Percentiles rank a stretch among this genome's conserved stretches.
Evolutionary conservation across 164 flowering plant species (phyloP).

Genomic region (Aristolochia californica): DNA sequence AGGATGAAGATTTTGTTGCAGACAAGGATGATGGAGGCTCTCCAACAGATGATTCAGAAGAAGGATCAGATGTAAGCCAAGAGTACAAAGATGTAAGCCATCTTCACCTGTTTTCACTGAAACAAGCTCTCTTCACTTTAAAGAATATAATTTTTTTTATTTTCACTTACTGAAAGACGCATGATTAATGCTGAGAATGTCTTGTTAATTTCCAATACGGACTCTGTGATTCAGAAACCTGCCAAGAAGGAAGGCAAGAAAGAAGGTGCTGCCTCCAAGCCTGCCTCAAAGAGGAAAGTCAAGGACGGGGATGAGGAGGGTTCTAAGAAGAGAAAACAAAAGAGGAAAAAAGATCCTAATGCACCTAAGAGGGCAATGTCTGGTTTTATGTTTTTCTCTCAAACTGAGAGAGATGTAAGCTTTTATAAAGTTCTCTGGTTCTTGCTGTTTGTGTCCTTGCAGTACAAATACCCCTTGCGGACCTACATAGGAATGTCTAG

Average conservation of each 20-base stretch:
- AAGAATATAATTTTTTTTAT: too few species aligned
- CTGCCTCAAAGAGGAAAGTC: slow-evolving; percentile 48
- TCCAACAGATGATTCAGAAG: slow-evolving; percentile 95
- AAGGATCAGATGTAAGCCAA: slow-evolving; percentile 77
- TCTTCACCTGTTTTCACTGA: not conserved
- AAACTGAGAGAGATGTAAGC: slow-evolving; percentile 76
- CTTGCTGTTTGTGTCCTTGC: too few species aligned
- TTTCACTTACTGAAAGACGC: too few species aligned
- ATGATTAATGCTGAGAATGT: too few species aligned
- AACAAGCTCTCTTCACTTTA: not conserved
- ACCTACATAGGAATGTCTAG: too few species aligned
- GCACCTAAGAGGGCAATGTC: slow-evolving; percentile 90
- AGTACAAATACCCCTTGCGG: too few species aligned
- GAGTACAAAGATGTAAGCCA: slow-evolving; percentile 49
- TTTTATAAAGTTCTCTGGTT: too few species aligned
- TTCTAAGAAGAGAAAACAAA: slow-evolving; percentile 69
- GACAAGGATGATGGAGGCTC: slow-evolving; percentile 94
- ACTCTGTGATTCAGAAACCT: slow-evolving; percentile 34
- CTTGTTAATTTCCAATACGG: slow-evolving; percentile 1
- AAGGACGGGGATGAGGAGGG: slow-evolving; percentile 72
- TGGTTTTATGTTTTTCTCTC: slow-evolving; percentile 78
- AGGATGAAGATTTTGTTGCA: slow-evolving; percentile 89
- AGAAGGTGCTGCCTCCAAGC: slow-evolving; percentile 47
- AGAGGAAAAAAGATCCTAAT: slow-evolving; percentile 96
- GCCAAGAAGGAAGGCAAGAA: slow-evolving; percentile 59